Conservation (phyloP, 1,284 basidiomycete genomes). For the Agaricales sp. region DNA sequence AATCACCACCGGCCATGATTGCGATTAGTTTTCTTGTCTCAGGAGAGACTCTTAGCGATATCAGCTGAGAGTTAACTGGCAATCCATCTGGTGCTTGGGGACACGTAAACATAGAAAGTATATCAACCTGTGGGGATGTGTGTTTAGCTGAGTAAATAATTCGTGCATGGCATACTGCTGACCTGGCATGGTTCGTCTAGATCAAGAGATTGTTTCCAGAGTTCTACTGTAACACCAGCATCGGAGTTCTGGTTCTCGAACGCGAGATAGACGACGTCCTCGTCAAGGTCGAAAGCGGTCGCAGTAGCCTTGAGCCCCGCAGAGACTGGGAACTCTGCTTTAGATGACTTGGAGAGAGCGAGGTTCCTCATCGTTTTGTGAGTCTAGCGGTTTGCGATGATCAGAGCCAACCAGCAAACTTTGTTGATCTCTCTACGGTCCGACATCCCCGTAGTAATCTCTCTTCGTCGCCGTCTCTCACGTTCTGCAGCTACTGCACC, state of each 20-base stretch:
- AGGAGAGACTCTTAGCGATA: slow-evolving; percentile 54
- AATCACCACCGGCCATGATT: slow-evolving; percentile 70
- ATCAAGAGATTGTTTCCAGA: background rate
- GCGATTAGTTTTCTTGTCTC: slow-evolving; percentile 56
- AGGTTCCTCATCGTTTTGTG: background rate
- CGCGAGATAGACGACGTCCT: background rate
- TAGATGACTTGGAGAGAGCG: background rate
- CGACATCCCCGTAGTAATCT: background rate
- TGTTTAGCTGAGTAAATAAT: background rate
- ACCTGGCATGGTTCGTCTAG: background rate
- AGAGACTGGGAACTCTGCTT: background rate
- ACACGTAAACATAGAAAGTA: slow-evolving; percentile 21
- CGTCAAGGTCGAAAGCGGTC: background rate
- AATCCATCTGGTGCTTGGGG: slow-evolving; percentile 22
- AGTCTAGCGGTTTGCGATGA: background rate
- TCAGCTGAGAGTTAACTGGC: slow-evolving; percentile 29
- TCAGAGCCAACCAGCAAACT: background rate
- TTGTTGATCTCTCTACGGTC: background rate
- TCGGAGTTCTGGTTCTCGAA: background rate
- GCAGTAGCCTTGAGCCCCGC: background rate
- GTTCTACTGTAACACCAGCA: background rate
- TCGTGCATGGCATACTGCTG: background rate
- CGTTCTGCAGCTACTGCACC: slow-evolving; percentile 4
- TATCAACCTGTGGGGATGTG: slow-evolving; percentile 11
- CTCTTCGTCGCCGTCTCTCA: background rate